These are phyloP conservation scores for Saturnispora galanensis DNA, from an alignment of 805 yeast species.

Conservation along the genomic window DNA sequence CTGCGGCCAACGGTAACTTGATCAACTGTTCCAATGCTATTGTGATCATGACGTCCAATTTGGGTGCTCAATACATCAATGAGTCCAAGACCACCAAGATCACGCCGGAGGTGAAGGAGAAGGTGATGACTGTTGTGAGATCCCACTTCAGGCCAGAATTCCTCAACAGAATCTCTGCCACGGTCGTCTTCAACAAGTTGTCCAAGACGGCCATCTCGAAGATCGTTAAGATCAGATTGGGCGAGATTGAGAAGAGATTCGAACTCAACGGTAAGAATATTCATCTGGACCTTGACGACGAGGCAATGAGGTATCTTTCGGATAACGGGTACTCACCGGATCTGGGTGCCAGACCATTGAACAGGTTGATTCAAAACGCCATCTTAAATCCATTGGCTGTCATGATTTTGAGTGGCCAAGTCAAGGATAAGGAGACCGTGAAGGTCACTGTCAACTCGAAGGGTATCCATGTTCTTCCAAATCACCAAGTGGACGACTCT, in stretches of 20 bases:
- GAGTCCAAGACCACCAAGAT: constrained; percentile 52
- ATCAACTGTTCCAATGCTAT: constrained; percentile 89
- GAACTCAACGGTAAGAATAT: constrained; percentile 74
- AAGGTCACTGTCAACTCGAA: constrained; percentile 45
- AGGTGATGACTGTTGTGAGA: constrained; percentile 76
- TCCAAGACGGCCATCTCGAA: constrained; percentile 85
- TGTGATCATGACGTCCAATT: constrained; percentile 92
- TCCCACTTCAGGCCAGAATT: constrained; percentile 96
- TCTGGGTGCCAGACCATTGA: constrained; percentile 94
- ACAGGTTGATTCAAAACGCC: constrained; percentile 82
- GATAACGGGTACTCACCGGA: constrained; percentile 84
- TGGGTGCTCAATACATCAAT: constrained; percentile 87
- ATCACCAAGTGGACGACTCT: constrained; percentile 56
- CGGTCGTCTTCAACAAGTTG: constrained; percentile 85
- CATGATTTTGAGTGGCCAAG: constrained; percentile 77
- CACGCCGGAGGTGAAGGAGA: constrained; percentile 56
- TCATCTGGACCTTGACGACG: constrained; percentile 59
- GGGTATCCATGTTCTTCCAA: constrained; percentile 75
- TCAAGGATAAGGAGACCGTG: constrained; percentile 83
- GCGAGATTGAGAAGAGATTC: constrained; percentile 80
- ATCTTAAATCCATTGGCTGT: constrained; percentile 83
- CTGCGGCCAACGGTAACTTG: constrained; percentile 88
- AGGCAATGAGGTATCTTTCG: constrained; percentile 74
- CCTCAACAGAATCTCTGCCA: constrained; percentile 89
- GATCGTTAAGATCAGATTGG: constrained; percentile 78